Evolutionary conservation across 352 stramenopile genomes (phyloP), one percentile per base, ranked within the genome.

Genomic region (Phytophthora tubulina): DNA sequence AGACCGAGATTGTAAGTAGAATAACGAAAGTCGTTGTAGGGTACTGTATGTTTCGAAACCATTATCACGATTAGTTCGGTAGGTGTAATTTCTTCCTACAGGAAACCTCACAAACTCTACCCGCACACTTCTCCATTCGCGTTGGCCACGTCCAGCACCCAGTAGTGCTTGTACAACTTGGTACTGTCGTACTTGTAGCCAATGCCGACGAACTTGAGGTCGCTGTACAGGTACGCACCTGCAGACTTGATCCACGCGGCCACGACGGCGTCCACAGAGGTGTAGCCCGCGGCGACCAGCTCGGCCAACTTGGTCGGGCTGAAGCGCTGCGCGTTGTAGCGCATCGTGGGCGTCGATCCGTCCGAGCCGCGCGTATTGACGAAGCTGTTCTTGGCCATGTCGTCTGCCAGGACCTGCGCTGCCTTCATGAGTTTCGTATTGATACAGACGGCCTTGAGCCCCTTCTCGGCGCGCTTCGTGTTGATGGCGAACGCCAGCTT

Each of bases 201-300:
- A 3, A 48, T 54, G 7, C 72, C 68, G 50, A 79, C 61, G 44
- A 65, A 79, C 51, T 50, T 56, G 39, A 68, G 39, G 54, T 74
- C 65, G 42, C 59, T 74, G 70, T 81, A 73, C 32, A 87, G 62
- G 35, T 73, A 68, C 52, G 78, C 66, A 7, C 67, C 67, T 2
- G 67, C 15, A 27, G 73, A 81, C 32, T 82, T 81, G 71, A 81
- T 70, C 77, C 75, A 86, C 32, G 74, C 62, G 6, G 49, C 74
- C 58, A 86, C 78, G 14, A 85, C 76, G 10, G 52, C 49, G 14
- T 78, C 56, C 31, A 78, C 74, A 4, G 67, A 56, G 14, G 44
- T 62, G 33, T 84, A 72, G 3, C 81, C 81, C 3, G 70, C 78
- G 2, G 73, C 81, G 2, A 86, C 75, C 46, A 81, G 62, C 56